Conservation (phyloP, 208 protist genomes). For the Leishmania arabica region DNA sequence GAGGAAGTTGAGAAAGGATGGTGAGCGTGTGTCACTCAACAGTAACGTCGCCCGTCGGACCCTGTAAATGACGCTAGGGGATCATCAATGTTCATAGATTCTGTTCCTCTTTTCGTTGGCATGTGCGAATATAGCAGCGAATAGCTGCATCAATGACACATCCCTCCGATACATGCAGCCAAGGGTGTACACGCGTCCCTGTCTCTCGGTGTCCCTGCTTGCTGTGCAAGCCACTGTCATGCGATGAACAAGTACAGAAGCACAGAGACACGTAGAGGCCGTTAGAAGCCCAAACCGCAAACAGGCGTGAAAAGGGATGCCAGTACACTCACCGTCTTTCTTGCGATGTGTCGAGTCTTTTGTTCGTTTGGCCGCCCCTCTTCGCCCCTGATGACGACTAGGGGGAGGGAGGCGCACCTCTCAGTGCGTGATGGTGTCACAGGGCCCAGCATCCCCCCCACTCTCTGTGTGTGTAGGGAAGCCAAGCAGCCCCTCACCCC, state of each 20-base stretch:
- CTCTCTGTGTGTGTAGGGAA: background rate
- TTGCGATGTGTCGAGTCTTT: background rate
- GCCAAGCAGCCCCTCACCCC: background rate
- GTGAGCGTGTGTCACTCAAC: background rate
- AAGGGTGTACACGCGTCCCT: background rate
- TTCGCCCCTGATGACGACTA: background rate
- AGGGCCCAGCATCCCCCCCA: too few relatives aligned
- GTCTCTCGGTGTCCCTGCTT: background rate
- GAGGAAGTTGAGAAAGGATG: background rate
- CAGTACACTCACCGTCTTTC: background rate
- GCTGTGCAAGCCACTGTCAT: background rate
- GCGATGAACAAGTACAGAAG: too few relatives aligned
- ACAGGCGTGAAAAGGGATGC: background rate
- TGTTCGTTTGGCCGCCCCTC: background rate
- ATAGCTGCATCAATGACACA: background rate
- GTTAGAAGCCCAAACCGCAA: too few relatives aligned
- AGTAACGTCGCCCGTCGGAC: background rate
- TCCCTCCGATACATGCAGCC: background rate
- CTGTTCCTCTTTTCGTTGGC: background rate
- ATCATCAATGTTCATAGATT: background rate
- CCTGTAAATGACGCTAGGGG: background rate
- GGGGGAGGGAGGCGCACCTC: background rate
- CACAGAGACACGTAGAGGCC: too few relatives aligned
- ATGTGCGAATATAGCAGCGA: background rate
- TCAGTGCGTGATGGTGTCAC: background rate